Conservation (phyloP, 1,284 basidiomycete species). For the Baeospora myosura region DNA sequence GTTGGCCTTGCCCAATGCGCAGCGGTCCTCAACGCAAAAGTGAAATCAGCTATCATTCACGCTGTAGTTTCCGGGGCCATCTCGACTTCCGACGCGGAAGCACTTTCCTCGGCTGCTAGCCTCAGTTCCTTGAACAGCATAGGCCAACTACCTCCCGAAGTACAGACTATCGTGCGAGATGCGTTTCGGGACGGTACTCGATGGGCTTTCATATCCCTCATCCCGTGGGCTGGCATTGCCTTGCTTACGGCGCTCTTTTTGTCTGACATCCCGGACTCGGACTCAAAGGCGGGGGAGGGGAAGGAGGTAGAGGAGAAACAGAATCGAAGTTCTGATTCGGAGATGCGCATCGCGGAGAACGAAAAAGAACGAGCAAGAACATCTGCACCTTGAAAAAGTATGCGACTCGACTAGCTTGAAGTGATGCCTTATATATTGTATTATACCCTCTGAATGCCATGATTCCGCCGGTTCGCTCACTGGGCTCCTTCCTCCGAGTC, state of each 20-base stretch:
- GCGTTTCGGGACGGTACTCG: constrained; percentile 35
- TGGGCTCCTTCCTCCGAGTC: too few relatives aligned
- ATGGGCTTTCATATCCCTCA: constrained; percentile 38
- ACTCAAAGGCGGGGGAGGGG: too few relatives aligned
- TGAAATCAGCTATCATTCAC: constrained; percentile 25
- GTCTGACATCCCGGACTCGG: constrained; percentile 25
- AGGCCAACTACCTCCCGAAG: constrained; percentile 23
- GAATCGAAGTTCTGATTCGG: too few relatives aligned
- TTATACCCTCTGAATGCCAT: too few relatives aligned
- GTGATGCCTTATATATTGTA: too few relatives aligned
- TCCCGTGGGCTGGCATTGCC: constrained; percentile 38
- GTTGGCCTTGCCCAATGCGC: constrained; percentile 45
- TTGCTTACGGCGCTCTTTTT: constrained; percentile 32
- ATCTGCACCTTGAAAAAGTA: too few relatives aligned
- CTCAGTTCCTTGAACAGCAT: constrained; percentile 23
- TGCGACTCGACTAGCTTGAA: too few relatives aligned
- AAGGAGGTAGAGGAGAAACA: too few relatives aligned
- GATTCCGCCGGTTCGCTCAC: too few relatives aligned
- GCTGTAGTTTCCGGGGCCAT: constrained; percentile 22
- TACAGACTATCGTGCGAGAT: constrained; percentile 28
- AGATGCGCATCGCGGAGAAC: too few relatives aligned
- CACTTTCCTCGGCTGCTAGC: constrained; percentile 22
- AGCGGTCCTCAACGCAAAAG: constrained; percentile 38
- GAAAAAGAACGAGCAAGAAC: too few relatives aligned
- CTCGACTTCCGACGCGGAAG: constrained; percentile 18